These are phyloP conservation scores for Russula earlei DNA, from an alignment of 768 basidiomycete genomes.

Conservation along the genomic window DNA sequence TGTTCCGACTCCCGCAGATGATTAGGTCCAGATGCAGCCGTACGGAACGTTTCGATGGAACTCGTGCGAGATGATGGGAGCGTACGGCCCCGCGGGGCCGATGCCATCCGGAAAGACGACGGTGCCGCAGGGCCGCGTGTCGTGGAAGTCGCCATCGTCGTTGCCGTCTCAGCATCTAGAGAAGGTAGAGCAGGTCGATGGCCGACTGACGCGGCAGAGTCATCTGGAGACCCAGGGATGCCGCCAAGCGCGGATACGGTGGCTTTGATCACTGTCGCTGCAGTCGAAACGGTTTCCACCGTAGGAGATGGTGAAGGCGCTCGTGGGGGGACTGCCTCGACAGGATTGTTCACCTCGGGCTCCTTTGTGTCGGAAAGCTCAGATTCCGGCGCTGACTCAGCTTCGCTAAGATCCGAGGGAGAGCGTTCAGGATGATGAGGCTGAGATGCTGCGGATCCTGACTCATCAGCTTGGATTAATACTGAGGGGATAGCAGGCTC, in stretches of 20 bases:
- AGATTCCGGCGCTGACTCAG: not conserved
- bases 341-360: not conserved
- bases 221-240: not conserved
- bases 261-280: not conserved
- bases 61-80: slow-evolving; percentile 13
- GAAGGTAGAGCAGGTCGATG: not conserved
- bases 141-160: not conserved
- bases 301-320: slow-evolving; percentile 8
- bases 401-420: not conserved
- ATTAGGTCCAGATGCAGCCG: not conserved
- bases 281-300: slow-evolving; percentile 1
- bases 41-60: slow-evolving; percentile 13
- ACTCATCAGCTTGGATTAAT: not conserved
- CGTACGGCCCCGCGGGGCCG: not conserved
- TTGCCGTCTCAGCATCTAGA: not conserved
- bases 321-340: not conserved
- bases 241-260: not conserved
- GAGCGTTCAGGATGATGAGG: not conserved
- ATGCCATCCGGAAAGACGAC: slow-evolving; percentile 19
- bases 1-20: not conserved
- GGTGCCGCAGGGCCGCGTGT: not conserved
- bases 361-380: not conserved
- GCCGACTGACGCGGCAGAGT: not conserved
- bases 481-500: not conserved
- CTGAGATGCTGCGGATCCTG: not conserved